Evolutionary conservation across 139 green algal genomes (phyloP), one percentile per base, ranked within the genome.

Genomic region (Eudorina sp.): DNA sequence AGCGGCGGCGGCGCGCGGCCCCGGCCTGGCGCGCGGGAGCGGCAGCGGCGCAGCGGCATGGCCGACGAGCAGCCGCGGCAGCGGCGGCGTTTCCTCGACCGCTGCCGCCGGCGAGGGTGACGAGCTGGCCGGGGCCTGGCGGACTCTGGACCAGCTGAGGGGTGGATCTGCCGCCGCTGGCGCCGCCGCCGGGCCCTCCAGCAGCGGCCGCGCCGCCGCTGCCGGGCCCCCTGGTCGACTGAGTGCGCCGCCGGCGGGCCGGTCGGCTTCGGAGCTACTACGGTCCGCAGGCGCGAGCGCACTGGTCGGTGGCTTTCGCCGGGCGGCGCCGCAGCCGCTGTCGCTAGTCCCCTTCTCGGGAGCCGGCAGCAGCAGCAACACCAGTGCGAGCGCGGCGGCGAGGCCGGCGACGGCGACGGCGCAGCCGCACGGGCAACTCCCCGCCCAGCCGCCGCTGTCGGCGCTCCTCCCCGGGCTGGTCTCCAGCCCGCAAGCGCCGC

Each of bases 301-400:
- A 53, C 77, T 84, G 23, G 77, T 84, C 36, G 77, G 77, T 14
- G 75, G 75, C 31, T 51, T 83, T 31, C 34, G 31, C 31, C 25
- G 46, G n/a, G 31, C 48, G 48, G 31, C 21, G 48, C 46, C 45
- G 43, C 45, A 21, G 18, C 48, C 48, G 31, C 48, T 31, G 31
- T 5, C 46, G 18, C 16, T 38, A 34, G 48, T 43, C 23, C 46
- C n/a, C 1, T 8, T 25, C n/a, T 31, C 8, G n/a, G 74, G n/a
- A 4, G 46, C 46, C 73, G 73, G 11, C 13, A 34, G 34, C 31
- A 25, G n/a, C n/a, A 13, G 16, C 48, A n/a, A n/a, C n/a, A n/a
- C n/a, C n/a, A n/a, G n/a, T 6, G 23, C 13, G 21, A 11, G 8
- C 29, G 48, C 48, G 45, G 36, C 38, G 40, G 69, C 7, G 19